Evolutionary conservation across 352 stramenopile species (phyloP), one percentile per base, ranked within the genome.

Genomic region (Pythium sukuiense): DNA sequence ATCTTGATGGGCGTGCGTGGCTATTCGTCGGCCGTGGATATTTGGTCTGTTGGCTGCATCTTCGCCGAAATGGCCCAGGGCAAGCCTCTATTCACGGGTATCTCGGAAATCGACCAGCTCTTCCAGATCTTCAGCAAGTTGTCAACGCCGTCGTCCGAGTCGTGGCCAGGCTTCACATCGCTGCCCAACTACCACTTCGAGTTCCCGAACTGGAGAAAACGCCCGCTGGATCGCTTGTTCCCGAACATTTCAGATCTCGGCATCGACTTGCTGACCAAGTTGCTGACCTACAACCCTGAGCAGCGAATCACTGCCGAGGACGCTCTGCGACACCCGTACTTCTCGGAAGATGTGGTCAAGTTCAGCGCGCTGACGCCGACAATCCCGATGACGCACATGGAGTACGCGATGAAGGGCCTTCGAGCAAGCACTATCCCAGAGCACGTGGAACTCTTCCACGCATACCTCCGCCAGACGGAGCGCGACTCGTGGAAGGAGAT

Each of bases 101-200:
- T 88, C 56, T 92, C 77, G 13, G 76, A 95, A 68, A 93, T 95
- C 55, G 87, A 95, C 49, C 87, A 95, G 64, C 70, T 95, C 7
- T 93, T 92, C 70, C 84, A 93, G 72, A 93, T 95, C 32, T 95
- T 95, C 48, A 92, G 83, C 67, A 96, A 98, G 62, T 77, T 99
- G 27, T 98, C 97, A 63, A 99, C 98, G 13, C 98, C 98, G 0
- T 98, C 87, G 14, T 97, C 99, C 26, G 81, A 97, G 55, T 88
- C 93, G 1, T 99, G 98, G 98, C 95, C 96, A 20, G 97, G 97
- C 35, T 97, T 99, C 16, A 98, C 96, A 18, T 88, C 89, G 1
- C 81, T 99, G n/a, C 96, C 95, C 26, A 98, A 99, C 76, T 99
- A 98, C 79, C 78, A 94, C 48, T 97, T 98, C 49, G 83, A 91